These are phyloP conservation scores for Salisapilia sapeloensis DNA, from an alignment of 352 stramenopile species.

Conservation along the genomic window DNA sequence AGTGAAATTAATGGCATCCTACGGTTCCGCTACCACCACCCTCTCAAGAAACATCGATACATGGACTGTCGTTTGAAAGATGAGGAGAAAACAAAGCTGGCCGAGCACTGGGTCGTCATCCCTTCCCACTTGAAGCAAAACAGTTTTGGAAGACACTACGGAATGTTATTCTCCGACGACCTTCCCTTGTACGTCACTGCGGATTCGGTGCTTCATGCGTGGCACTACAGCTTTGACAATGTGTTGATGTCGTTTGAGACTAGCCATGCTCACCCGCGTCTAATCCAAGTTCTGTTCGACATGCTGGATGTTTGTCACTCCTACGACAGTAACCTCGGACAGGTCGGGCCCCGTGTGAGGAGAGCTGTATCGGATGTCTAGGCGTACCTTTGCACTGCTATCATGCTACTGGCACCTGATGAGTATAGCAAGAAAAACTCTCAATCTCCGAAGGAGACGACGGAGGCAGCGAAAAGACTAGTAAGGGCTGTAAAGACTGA, in stretches of 20 bases:
- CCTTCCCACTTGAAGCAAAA: constrained; percentile 3
- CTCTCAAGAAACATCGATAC: constrained; percentile 4
- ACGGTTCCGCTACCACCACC: constrained; percentile 3
- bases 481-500: too few species aligned
- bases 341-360: too few species aligned
- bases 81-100: constrained; percentile 3
- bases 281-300: neutral
- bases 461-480: too few species aligned
- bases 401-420: too few species aligned
- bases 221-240: constrained; percentile 19
- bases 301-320: too few species aligned
- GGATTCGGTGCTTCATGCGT: constrained; percentile 14
- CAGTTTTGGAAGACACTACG: constrained; percentile 13
- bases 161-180: constrained; percentile 10
- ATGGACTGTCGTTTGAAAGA: constrained; percentile 8
- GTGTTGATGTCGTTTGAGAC: too few species aligned
- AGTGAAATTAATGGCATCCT: constrained; percentile 3
- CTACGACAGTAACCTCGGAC: too few species aligned
- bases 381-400: neutral
- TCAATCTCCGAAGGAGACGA: too few species aligned
- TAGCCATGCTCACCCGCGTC: neutral
- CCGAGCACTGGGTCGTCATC: constrained; percentile 6
- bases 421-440: too few species aligned
- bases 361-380: neutral
- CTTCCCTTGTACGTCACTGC: constrained; percentile 12